Evolutionary conservation across 306 rosid genomes (phyloP).

Genomic region (Quercus gilva): DNA sequence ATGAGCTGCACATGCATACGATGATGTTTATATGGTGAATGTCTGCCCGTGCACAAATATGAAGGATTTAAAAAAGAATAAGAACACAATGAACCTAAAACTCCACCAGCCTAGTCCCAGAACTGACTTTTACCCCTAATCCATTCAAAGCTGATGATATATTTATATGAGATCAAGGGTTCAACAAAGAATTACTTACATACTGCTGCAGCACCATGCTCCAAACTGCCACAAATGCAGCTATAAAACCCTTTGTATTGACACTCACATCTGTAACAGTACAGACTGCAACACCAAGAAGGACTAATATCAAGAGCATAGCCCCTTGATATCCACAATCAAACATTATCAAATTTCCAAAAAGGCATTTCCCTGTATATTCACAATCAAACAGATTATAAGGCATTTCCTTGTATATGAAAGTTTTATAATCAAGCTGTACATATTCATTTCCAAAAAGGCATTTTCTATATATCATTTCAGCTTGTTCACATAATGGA

Average conservation of each 20-base stretch:
- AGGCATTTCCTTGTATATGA: no score
- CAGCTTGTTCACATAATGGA: no score
- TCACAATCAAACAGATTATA: no score
- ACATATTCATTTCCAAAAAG: no score
- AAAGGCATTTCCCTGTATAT: no score
- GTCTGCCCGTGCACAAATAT: not conserved
- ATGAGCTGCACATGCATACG: not conserved
- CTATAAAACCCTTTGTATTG: slow-evolving; percentile 66
- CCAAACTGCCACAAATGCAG: slow-evolving; percentile 77
- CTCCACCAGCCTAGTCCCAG: slow-evolving; percentile 17
- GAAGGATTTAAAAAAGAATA: slow-evolving; percentile 10
- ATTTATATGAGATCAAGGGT: slow-evolving; percentile 16
- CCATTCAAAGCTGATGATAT: slow-evolving; percentile 6
- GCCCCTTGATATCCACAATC: no score
- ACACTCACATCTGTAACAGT: slow-evolving; percentile 81
- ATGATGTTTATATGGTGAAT: not conserved
- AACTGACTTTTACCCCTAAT: slow-evolving; percentile 20
- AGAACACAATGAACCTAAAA: slow-evolving; percentile 10
- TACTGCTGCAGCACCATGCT: slow-evolving; percentile 74
- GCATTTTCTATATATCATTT: no score
- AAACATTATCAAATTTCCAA: no score
- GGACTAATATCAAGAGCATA: slow-evolving; percentile 33
- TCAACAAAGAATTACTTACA: slow-evolving; percentile 42
- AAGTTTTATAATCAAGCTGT: no score
- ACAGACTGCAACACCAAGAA: slow-evolving; percentile 79